Base-by-base conservation (phyloP, 768 basidiomycete species). In the Hygrophoropsis aurantiaca region DNA sequence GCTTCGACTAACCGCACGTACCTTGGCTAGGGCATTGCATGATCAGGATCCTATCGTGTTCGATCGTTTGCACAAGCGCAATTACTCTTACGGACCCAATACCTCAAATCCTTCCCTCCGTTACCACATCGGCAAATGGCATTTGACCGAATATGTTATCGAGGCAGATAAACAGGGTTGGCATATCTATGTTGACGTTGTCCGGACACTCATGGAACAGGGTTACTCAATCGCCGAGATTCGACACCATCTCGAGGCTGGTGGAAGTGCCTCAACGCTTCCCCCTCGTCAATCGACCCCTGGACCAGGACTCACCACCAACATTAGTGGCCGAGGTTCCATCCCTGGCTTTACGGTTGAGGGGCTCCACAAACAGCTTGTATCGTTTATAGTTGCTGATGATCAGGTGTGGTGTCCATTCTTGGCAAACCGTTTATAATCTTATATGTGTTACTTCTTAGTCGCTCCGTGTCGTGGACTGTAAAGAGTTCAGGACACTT, bases 391-490 rank as follows among this genome's bases (percentile, higher is more conserved):
- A 2, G 7, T 40, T 4, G 21, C 20, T 1, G 13, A 40, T 2
- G 21, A 40, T 23, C 40, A 40, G 40, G 40, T 40, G 40, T 2
- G 1, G 18, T 40, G 21, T 1, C 0, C 20, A 24, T 26, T 40
- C 27, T 40, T 18, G n/a, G 27, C 21, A 15, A 2, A 8, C 13
- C 11, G 27, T 40, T n/a, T n/a, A n/a, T n/a, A n/a, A n/a, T n/a
- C n/a, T n/a, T n/a, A n/a, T n/a, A n/a, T n/a, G n/a, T n/a, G n/a
- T n/a, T n/a, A n/a, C 3, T 23, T 16, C 26, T 11, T 11, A 64
- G 62, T 55, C 61, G 16, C 51, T 65, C n/a, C 62, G 62, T 47
- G 45, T 66, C 21, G 51, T 65, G 19, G 57, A 66, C 41, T 49
- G 55, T 45, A 46, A 26, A 13, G 57, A 65, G 16, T 67, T 67